Evolutionary conservation across 345 rosid genomes (phyloP).

Genomic region (Gossypium rotundifolium): DNA sequence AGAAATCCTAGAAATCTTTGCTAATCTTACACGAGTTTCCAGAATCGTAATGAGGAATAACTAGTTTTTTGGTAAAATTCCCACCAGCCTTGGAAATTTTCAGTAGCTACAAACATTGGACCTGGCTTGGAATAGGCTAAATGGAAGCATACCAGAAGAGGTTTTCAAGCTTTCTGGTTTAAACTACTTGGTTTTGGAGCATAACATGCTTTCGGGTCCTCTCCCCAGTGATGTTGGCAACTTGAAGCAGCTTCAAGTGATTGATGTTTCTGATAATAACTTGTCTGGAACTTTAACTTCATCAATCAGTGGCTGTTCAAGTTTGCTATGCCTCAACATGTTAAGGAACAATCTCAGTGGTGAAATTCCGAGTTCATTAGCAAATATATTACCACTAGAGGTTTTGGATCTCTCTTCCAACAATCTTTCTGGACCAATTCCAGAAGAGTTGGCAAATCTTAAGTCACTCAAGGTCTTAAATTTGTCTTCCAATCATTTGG

Average conservation of each 20-base stretch:
- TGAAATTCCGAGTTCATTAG: conserved; percentile 13
- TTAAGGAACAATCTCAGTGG: conserved; percentile 3
- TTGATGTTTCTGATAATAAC: conserved; percentile 3
- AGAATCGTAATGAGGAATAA: not conserved
- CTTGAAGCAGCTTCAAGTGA: not conserved
- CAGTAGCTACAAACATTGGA: not conserved
- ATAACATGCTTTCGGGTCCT: conserved; percentile 4
- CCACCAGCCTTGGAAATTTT: not conserved
- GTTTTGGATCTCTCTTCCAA: conserved; percentile 16
- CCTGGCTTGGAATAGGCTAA: conserved; percentile 12
- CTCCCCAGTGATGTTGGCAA: conserved; percentile 7
- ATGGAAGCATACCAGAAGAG: conserved; percentile 9
- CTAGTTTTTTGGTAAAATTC: conserved; percentile 9
- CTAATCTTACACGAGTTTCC: not conserved
- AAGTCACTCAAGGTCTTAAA: not conserved
- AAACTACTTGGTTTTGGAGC: not conserved
- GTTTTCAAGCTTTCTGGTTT: not conserved
- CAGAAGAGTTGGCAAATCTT: conserved; percentile 1
- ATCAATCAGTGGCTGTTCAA: conserved; percentile 6
- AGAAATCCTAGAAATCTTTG: conserved; percentile 8
- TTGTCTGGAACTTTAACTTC: conserved; percentile 8
- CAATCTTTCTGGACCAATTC: conserved; percentile 13
- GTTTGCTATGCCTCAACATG: conserved; percentile 2
- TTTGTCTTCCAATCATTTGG: conserved; percentile 19
- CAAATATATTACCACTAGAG: not conserved